Base-by-base conservation (phyloP, 2,329 filamentous ascomycete species). In the Aplosporella prunicola region DNA sequence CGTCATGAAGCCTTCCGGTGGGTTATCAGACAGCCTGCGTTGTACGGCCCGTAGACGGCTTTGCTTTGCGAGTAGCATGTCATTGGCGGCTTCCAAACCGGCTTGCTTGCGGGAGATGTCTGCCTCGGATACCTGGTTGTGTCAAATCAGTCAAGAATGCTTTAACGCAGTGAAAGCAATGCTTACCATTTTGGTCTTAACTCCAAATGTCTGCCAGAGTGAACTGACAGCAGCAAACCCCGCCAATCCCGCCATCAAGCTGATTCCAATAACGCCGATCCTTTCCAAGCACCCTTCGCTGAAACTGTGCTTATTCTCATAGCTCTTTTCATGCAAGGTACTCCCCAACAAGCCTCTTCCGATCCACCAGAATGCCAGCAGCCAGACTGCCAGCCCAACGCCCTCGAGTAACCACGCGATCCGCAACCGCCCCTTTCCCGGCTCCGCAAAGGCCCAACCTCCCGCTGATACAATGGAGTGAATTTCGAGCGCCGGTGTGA, bases 201-300 rank as follows among this genome's bases (percentile, higher is more conserved):
- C 76, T 16, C 77, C 73, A 59, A 93, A 85, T 1, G 76, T 84
- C 52, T 93, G 82, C 84, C 86, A 93, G 2, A 87, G 77, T 1
- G 82, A 81, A 16, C 82, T 88, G 22, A 93, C 82, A n/a, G 84
- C 84, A 5, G 86, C 86, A 51, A 93, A 93, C 0, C 86, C 86
- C 5, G 85, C 85, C n/a, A 93, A 66, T 10, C 88, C 71, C 11
- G 85, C 86, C 84, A 93, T 93, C 36, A 91, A 63, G 32, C 81
- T 79, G 39, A 91, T 86, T 3, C 86, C 86, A 44, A 93, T 85
- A 26, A 93, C 80, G 9, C 85, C 86, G 17, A 93, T 78, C 29
- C 86, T 58, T 46, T 75, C 71, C 30, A 76, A 53, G 48, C 72
- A 74, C 20, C 69, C 71, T 48, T 76, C 70, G 31, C 66, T 69